phyloP scores from a whole-genome alignment of 2,329 filamentous ascomycete genomes.

The Alternaria sp. region DNA sequence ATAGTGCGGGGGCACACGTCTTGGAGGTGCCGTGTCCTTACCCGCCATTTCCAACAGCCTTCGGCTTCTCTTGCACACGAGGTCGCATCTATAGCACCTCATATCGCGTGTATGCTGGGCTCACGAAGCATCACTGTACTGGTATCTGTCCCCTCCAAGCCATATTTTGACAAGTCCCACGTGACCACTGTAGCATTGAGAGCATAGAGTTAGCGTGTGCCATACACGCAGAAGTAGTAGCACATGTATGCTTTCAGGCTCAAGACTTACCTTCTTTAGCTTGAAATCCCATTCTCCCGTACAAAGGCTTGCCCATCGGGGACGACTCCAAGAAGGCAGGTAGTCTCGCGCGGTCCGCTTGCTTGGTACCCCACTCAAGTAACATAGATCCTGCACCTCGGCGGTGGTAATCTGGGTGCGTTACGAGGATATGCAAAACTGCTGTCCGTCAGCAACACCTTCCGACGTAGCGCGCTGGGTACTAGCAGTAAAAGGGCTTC shows the following conservation, averaged over 20 bases:
- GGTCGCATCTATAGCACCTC: not conserved
- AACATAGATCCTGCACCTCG: slow-evolving; percentile 51
- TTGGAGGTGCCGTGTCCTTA: not conserved
- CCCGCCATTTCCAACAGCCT: not conserved
- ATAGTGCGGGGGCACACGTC: not conserved
- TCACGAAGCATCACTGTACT: slow-evolving; percentile 43
- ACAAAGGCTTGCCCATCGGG: slow-evolving; percentile 49
- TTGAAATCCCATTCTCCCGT: slow-evolving; percentile 42
- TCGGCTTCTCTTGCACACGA: not conserved
- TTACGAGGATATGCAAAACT: slow-evolving; percentile 44
- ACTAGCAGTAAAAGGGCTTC: slow-evolving; percentile 45
- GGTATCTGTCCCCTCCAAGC: slow-evolving; percentile 31
- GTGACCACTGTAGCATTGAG: slow-evolving; percentile 9
- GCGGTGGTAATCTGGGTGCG: slow-evolving; percentile 50
- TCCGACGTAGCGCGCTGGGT: not conserved
- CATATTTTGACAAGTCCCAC: slow-evolving; percentile 41
- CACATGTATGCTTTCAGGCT: not conserved
- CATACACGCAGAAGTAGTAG: not conserved
- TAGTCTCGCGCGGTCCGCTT: slow-evolving; percentile 50
- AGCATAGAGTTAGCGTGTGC: not conserved
- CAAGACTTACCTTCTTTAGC: not conserved
- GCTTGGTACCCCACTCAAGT: slow-evolving; percentile 48
- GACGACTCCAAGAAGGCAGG: slow-evolving; percentile 53
- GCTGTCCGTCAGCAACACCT: not conserved
- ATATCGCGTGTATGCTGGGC: slow-evolving; percentile 2